phyloP scores from a whole-genome alignment of 2,329 filamentous ascomycete genomes.

The Calonectria pseudoreteaudii region DNA sequence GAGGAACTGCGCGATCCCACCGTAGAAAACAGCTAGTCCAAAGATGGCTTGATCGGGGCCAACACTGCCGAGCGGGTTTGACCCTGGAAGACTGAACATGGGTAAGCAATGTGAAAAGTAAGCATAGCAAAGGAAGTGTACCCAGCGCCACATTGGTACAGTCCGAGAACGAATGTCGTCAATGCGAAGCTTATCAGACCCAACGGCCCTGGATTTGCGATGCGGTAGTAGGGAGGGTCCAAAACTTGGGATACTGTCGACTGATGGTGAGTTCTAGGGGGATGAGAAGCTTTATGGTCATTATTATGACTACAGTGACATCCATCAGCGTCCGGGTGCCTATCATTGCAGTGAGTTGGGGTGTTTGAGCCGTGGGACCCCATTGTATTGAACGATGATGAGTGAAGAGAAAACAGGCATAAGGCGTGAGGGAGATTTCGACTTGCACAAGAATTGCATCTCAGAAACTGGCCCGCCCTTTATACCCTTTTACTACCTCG shows the following conservation, averaged over 20 bases:
- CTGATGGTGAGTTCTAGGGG: slow-evolving; percentile 47
- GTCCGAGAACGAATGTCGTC: slow-evolving; percentile 71
- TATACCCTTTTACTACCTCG: slow-evolving; percentile 4
- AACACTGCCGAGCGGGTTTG: slow-evolving; percentile 48
- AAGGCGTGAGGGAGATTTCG: neutral
- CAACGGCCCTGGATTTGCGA: slow-evolving; percentile 71
- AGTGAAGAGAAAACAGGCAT: neutral
- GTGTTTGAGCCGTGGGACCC: slow-evolving; percentile 38
- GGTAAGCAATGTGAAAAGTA: neutral
- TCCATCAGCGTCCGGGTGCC: slow-evolving; percentile 30
- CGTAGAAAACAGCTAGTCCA: slow-evolving; percentile 61
- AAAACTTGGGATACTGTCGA: slow-evolving; percentile 50
- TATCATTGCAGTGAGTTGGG: slow-evolving; percentile 40
- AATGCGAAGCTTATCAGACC: slow-evolving; percentile 73
- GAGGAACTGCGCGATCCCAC: slow-evolving; percentile 75
- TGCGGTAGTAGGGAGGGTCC: slow-evolving; percentile 53
- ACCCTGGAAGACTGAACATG: slow-evolving; percentile 45
- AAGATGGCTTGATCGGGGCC: slow-evolving; percentile 52
- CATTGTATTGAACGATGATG: slow-evolving; percentile 28
- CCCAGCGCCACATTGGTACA: slow-evolving; percentile 60
- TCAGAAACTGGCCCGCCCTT: neutral
- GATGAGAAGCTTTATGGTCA: slow-evolving; percentile 19
- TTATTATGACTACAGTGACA: slow-evolving; percentile 31
- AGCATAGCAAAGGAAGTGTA: slow-evolving; percentile 48
- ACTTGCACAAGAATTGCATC: neutral